These are phyloP conservation scores for Linnemannia exigua DNA, from an alignment of 192 early-diverging fungal species.

Conservation along the genomic window DNA sequence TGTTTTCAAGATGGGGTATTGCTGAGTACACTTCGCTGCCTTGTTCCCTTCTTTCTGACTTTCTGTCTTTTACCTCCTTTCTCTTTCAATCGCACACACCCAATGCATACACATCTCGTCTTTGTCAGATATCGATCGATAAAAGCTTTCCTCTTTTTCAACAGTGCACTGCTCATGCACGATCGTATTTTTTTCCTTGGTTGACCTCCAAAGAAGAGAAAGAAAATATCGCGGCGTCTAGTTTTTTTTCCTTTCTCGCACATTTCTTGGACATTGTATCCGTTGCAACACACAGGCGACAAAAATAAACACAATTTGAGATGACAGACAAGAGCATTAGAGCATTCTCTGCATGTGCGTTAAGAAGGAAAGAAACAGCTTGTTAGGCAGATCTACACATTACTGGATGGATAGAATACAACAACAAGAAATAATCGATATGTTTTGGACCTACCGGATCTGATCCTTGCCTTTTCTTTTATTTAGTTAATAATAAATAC, in stretches of 20 bases:
- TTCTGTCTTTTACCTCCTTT: no score
- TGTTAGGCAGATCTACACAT: neutral
- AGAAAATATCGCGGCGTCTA: neutral
- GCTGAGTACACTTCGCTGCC: no score
- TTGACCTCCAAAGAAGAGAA: neutral
- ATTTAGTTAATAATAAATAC: neutral
- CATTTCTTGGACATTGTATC: neutral
- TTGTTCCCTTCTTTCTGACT: no score
- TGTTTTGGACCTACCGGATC: neutral
- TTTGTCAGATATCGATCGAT: neutral
- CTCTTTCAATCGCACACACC: no score
- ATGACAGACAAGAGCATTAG: neutral
- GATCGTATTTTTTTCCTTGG: neutral
- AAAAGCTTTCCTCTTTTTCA: neutral
- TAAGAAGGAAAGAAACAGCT: no score
- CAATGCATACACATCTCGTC: no score
- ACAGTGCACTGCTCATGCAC: neutral
- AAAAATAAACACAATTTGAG: neutral
- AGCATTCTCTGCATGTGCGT: neutral
- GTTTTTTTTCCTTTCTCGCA: neutral
- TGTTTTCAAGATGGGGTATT: no score
- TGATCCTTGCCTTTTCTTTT: neutral
- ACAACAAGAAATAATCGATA: neutral
- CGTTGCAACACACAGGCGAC: neutral
- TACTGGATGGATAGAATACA: neutral